Percentiles rank a stretch among this genome's conserved stretches.
phyloP scores from a whole-genome alignment of 805 yeast species.

The Kodamaea kakaduensis region DNA sequence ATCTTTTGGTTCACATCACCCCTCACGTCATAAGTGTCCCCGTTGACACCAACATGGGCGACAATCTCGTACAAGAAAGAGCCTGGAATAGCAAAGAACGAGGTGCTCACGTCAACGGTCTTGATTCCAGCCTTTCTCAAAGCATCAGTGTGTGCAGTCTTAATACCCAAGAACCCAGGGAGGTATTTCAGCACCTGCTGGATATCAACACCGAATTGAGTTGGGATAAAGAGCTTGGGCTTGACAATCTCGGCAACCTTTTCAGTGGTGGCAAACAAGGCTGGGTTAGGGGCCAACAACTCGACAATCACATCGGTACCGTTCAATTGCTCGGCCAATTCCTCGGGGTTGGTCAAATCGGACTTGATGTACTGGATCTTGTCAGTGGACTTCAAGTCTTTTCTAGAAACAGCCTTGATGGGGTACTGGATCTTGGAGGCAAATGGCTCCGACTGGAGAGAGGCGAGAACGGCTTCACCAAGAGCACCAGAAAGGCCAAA shows the following conservation, averaged over 20 bases:
- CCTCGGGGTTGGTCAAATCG: slow-evolving; percentile 20
- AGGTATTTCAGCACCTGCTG: slow-evolving; percentile 20
- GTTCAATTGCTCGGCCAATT: slow-evolving; percentile 34
- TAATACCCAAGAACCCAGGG: slow-evolving; percentile 33
- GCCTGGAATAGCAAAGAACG: slow-evolving; percentile 35
- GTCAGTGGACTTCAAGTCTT: slow-evolving; percentile 30
- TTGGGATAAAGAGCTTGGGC: slow-evolving; percentile 53
- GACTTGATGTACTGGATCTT: slow-evolving; percentile 38
- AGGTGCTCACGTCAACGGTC: slow-evolving; percentile 41
- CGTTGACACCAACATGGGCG: slow-evolving; percentile 36
- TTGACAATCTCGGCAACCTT: slow-evolving; percentile 36
- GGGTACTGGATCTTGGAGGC: slow-evolving; percentile 43
- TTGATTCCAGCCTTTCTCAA: slow-evolving; percentile 45
- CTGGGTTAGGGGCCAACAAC: slow-evolving; percentile 32
- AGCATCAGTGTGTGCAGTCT: slow-evolving; percentile 32
- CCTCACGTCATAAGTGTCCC: slow-evolving; percentile 28
- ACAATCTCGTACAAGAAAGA: slow-evolving; percentile 31
- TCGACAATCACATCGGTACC: slow-evolving; percentile 52
- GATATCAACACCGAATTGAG: slow-evolving; percentile 55
- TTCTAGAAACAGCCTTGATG: slow-evolving; percentile 48
- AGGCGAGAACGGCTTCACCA: slow-evolving; percentile 45
- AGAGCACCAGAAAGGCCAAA: slow-evolving; percentile 51
- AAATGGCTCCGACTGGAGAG: slow-evolving; percentile 42
- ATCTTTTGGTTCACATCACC: slow-evolving; percentile 40
- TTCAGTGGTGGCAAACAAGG: slow-evolving; percentile 30